Percentiles rank a stretch among this genome's conserved stretches.
Conservation (phyloP, 495 filamentous ascomycete genomes). For the Tuber indicum region DNA sequence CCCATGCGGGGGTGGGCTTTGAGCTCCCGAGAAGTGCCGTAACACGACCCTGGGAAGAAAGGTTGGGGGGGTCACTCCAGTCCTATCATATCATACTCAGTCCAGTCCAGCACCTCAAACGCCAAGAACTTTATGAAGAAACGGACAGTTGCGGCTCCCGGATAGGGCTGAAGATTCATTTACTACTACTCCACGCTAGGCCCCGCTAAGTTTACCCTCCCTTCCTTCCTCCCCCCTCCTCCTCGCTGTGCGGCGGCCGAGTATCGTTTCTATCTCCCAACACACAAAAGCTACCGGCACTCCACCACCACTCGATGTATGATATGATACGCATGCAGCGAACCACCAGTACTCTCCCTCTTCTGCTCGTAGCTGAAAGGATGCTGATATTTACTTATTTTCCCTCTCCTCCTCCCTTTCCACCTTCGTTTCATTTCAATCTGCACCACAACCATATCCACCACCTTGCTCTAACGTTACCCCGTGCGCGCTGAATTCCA, state of each 20-base stretch:
- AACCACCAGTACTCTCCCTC: neutral
- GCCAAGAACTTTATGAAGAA: neutral
- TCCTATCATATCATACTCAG: neutral
- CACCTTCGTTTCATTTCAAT: neutral
- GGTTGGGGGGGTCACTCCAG: neutral
- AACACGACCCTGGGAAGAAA: neutral
- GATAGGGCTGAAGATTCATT: slow-evolving; percentile 30
- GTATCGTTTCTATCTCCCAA: neutral
- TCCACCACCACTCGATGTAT: neutral
- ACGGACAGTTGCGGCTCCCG: slow-evolving; percentile 31
- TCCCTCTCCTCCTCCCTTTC: neutral
- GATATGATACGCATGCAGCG: neutral
- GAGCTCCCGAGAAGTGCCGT: neutral
- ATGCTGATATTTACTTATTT: neutral
- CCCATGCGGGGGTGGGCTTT: neutral
- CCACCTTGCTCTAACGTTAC: neutral
- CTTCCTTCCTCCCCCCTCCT: neutral
- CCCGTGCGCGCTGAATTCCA: neutral
- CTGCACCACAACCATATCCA: neutral
- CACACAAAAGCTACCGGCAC: neutral
- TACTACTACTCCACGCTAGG: neutral
- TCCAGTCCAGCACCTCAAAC: neutral
- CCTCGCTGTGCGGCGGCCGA: neutral
- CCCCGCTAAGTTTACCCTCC: neutral
- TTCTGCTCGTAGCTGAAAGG: neutral